These are phyloP conservation scores for Colletotrichum limetticola DNA, from an alignment of 2,329 filamentous ascomycete species.

Conservation along the genomic window DNA sequence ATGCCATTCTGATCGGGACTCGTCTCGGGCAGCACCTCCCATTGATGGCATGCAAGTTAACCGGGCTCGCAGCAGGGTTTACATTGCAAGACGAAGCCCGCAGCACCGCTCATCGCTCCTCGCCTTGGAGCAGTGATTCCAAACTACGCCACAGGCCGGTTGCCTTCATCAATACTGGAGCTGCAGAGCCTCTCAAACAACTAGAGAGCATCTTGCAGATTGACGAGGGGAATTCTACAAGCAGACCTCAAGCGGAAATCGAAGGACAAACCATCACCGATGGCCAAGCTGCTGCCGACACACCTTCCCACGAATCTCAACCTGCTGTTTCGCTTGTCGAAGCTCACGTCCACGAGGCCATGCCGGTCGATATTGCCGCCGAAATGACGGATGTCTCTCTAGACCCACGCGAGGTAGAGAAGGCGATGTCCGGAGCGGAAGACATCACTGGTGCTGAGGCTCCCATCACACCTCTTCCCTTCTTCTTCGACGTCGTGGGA, in stretches of 20 bases:
- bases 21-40: neutral
- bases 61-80: constrained; percentile 10
- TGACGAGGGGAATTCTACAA: constrained; percentile 3
- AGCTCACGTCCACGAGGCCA: neutral
- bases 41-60: neutral
- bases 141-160: constrained; percentile 62
- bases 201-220: constrained; percentile 41
- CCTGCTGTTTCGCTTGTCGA: neutral
- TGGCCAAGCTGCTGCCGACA: neutral
- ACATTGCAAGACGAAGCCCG: constrained; percentile 40
- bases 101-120: constrained; percentile 46
- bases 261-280: neutral
- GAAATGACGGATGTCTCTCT: neutral
- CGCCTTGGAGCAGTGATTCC: constrained; percentile 49
- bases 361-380: neutral
- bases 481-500: constrained; percentile 52
- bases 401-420: neutral
- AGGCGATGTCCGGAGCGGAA: neutral
- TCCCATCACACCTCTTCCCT: constrained; percentile 35
- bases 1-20: neutral
- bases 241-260: neutral
- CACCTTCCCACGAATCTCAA: neutral
- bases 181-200: constrained; percentile 60
- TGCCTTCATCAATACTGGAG: constrained; percentile 63
- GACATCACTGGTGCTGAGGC: neutral